Evolutionary conservation across 768 basidiomycete species (phyloP).

Genomic region (Pulveroboletus ravenelii): DNA sequence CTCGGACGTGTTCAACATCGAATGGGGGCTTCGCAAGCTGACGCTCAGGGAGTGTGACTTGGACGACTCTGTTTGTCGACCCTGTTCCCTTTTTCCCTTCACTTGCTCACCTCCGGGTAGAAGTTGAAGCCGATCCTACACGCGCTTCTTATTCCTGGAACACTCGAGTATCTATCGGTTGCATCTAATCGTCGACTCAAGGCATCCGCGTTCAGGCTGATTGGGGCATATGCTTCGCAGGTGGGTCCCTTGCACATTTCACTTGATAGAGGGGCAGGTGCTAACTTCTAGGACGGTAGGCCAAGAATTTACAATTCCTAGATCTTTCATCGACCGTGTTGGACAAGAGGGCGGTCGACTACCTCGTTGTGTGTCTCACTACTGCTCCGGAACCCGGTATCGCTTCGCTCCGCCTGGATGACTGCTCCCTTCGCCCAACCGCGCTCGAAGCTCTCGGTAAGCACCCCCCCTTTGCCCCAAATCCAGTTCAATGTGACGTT

Average conservation of each 20-base stretch:
- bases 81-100: background rate
- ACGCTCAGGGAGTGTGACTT: conserved; percentile 84
- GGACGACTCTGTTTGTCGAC: conserved; percentile 61
- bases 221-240: conserved; percentile 78
- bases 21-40: conserved; percentile 88
- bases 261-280: too few species aligned
- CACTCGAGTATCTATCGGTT: conserved; percentile 77
- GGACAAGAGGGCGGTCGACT: conserved; percentile 83
- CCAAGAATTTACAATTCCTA: conserved; percentile 74
- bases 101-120: conserved; percentile 33
- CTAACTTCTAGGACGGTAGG: conserved; percentile 37
- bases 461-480: conserved; percentile 23
- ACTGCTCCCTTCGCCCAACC: conserved; percentile 69
- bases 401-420: conserved; percentile 82
- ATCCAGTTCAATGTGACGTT: background rate
- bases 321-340: conserved; percentile 84
- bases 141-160: conserved; percentile 77
- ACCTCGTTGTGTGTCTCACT: conserved; percentile 65
- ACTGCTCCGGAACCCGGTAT: conserved; percentile 41
- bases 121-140: conserved; percentile 87
- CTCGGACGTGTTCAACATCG: conserved; percentile 86
- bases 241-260: conserved; percentile 32
- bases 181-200: conserved; percentile 85
- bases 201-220: conserved; percentile 64
- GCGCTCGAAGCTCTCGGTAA: conserved; percentile 78